Evolutionary conservation across 2,329 filamentous ascomycete genomes (phyloP).

Genomic region (Diplodia seriata): DNA sequence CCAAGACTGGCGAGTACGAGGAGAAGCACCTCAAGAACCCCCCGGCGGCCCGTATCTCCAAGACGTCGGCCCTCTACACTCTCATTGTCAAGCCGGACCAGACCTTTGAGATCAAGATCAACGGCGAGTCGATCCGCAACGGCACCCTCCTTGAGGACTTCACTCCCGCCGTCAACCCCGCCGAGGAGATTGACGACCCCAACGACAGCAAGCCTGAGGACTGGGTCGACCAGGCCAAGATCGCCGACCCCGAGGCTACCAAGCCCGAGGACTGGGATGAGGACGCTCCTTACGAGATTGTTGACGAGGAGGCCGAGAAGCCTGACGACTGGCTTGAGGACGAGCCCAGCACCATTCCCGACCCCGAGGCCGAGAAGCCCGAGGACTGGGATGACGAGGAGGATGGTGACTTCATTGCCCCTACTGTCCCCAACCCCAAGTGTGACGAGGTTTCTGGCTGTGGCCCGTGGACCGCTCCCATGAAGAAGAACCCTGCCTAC

Average conservation of each 20-base stretch:
- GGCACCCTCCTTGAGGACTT: slow-evolving; percentile 96
- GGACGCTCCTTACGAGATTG: slow-evolving; percentile 94
- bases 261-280: slow-evolving; percentile 99
- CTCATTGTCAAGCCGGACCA: slow-evolving; percentile 96
- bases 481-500: slow-evolving; percentile 94
- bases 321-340: slow-evolving; percentile 96
- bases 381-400: slow-evolving; percentile 99
- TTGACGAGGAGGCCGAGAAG: slow-evolving; percentile 88
- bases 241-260: slow-evolving; percentile 87
- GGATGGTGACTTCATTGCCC: slow-evolving; percentile 95
- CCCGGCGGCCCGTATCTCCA: slow-evolving; percentile 85
- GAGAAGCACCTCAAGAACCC: slow-evolving; percentile 95
- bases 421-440: slow-evolving; percentile 93
- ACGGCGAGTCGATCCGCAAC: slow-evolving; percentile 85
- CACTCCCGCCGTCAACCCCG: slow-evolving; percentile 88
- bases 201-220: slow-evolving; percentile 92
- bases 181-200: slow-evolving; percentile 91
- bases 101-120: slow-evolving; percentile 90
- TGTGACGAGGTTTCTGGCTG: slow-evolving; percentile 92
- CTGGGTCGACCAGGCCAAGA: slow-evolving; percentile 94
- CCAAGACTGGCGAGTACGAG: slow-evolving; percentile 99
- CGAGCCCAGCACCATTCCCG: slow-evolving; percentile 80
- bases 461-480: slow-evolving; percentile 88
- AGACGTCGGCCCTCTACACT: slow-evolving; percentile 94
- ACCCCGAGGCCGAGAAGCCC: slow-evolving; percentile 96